Conservation (phyloP, 2,329 filamentous ascomycete genomes). For the Clonostachys rhizophaga region DNA sequence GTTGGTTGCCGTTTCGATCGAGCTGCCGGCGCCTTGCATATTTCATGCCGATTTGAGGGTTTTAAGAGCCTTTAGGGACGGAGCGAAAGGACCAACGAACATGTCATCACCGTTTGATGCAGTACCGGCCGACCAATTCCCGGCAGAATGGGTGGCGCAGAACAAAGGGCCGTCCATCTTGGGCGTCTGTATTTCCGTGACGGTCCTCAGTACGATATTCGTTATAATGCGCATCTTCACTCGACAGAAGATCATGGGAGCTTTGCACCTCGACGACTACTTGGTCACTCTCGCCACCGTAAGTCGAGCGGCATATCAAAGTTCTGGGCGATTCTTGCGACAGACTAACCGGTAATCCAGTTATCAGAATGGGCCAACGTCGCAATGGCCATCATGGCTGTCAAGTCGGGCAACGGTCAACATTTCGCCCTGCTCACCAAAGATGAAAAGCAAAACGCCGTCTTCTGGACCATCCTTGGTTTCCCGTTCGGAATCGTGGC, state of each 20-base stretch:
- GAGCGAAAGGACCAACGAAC: too few relatives aligned
- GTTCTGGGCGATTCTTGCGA: constrained; percentile 2
- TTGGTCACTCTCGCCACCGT: background rate
- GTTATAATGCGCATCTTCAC: constrained; percentile 6
- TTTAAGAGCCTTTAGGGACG: too few relatives aligned
- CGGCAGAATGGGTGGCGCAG: constrained; percentile 2
- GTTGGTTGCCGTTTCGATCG: too few relatives aligned
- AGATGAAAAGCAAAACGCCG: constrained; percentile 2
- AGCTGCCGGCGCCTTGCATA: too few relatives aligned
- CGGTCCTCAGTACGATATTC: constrained; percentile 7
- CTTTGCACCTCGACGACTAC: constrained; percentile 9
- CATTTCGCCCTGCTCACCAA: constrained; percentile 7
- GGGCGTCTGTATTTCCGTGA: constrained; percentile 8
- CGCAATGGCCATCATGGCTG: constrained; percentile 8
- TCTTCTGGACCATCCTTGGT: constrained; percentile 24
- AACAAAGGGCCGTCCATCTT: constrained; percentile 10
- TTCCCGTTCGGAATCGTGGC: constrained; percentile 29
- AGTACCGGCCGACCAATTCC: too few relatives aligned
- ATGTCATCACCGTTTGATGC: too few relatives aligned
- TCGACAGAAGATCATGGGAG: constrained; percentile 4
- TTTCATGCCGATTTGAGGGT: too few relatives aligned
- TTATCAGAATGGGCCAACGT: constrained; percentile 7
- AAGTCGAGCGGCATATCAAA: background rate
- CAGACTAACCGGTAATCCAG: background rate
- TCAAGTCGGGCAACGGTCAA: constrained; percentile 11